A percentile compares a stretch with the other conserved stretches of the same genome.
Evolutionary conservation across 2,329 filamentous ascomycete genomes (phyloP).

Genomic region (Penicillium sp.): DNA sequence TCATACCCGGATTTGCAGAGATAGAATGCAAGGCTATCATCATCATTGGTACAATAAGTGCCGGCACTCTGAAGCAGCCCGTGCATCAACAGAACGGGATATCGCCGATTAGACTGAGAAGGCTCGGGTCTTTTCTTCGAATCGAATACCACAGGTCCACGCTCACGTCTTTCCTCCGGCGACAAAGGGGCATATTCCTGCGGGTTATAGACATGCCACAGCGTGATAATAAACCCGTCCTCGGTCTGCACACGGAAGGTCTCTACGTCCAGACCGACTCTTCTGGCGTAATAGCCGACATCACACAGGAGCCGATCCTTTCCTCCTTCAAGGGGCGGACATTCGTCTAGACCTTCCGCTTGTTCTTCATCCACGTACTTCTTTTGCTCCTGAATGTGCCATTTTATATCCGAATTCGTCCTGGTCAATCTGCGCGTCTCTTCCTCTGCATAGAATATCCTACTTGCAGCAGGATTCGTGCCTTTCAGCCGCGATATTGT

Average conservation of each 20-base stretch:
- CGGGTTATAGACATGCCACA: conserved; percentile 88
- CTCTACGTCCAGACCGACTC: conserved; percentile 83
- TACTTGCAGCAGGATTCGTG: conserved; percentile 53
- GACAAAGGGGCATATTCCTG: conserved; percentile 60
- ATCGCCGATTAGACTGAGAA: conserved; percentile 38
- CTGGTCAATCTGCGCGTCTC: conserved; percentile 53
- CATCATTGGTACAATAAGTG: conserved; percentile 84
- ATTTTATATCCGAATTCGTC: conserved; percentile 55
- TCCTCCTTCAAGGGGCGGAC: conserved; percentile 70
- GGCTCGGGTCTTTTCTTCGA: conserved; percentile 31
- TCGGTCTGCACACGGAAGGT: conserved; percentile 81
- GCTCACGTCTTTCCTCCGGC: conserved; percentile 39
- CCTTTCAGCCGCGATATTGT: conserved; percentile 53
- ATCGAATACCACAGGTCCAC: conserved; percentile 60
- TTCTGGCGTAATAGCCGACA: conserved; percentile 75
- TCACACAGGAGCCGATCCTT: conserved; percentile 73
- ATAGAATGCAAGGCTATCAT: conserved; percentile 84
- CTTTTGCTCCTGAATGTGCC: conserved; percentile 48
- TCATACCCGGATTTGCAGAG: conserved; percentile 89
- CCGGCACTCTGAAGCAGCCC: conserved; percentile 83
- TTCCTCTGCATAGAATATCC: conserved; percentile 73
- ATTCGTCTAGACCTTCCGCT: conserved; percentile 46
- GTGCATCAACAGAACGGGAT: conserved; percentile 81
- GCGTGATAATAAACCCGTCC: conserved; percentile 81
- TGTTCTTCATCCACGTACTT: conserved; percentile 40